Base-by-base conservation (phyloP, 2,329 filamentous ascomycete species). In the Cordyceps cateniannulata region DNA sequence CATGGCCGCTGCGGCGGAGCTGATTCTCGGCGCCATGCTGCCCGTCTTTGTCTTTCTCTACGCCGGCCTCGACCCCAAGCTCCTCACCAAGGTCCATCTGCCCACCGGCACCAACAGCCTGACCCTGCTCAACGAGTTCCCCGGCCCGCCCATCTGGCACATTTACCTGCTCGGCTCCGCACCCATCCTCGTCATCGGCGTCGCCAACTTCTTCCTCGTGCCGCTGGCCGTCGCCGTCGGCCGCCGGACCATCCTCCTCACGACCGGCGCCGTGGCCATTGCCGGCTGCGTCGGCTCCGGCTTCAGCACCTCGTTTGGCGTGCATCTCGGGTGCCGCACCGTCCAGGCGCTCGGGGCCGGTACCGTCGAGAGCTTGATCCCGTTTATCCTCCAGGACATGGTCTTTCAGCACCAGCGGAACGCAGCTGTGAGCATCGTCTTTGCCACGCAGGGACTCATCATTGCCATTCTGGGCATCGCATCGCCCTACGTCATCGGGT, bases 351-450 rank as follows among this genome's bases (percentile, higher is more conserved):
- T 76, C 7, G 74, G 73, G 1, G 72, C 71, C 0, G 73, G 72
- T 4, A 68, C 72, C 0, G 70, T 72, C n/a, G 71, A 74, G 62
- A 71, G 72, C 1, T 60, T 76, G 22, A 69, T 76, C 9, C 73
- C 74, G 2, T 66, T 76, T 12, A 71, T 76, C 29, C 68, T 74
- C 1, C 73, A 75, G 65, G 73, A 76, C 47, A 68, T 76, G 40
- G 69, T 74, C 47, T 76, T 76, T 38, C 69, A 75, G 20, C 73
- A 76, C 59, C 68, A 76, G 66, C 69, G 73, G 4, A 73, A 71
- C 63, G 66, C 66, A 55, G 73, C 69, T 10, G 68, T 74, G 47
- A 69, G 72, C 12, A 64, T 68, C 8, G 65, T 74, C 25, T 64
- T 71, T 38, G 65, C 69, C 1, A 69, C 67, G 12, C 66, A 67